Evolutionary conservation across 352 stramenopile species (phyloP).

Genomic region (Globisporangium spiculum): DNA sequence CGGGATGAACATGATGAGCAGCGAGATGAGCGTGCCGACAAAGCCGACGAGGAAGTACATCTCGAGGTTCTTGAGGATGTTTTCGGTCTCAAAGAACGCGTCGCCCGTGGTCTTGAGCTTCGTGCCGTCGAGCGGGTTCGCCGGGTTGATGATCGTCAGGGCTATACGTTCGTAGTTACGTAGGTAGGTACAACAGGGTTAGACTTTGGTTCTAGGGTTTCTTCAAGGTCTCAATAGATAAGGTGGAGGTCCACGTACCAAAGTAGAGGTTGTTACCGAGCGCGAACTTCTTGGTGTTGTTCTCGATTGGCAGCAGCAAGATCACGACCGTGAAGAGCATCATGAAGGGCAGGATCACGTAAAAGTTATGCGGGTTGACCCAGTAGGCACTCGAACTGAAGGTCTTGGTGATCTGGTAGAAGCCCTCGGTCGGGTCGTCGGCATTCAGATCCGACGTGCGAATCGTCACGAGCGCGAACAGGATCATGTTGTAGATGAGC

Average conservation of each 20-base stretch:
- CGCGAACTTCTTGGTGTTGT: slow-evolving; percentile 86
- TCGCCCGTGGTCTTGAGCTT: slow-evolving; percentile 52
- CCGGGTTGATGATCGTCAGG: slow-evolving; percentile 72
- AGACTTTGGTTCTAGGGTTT: neutral
- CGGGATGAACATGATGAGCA: slow-evolving; percentile 72
- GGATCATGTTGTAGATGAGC: slow-evolving; percentile 73
- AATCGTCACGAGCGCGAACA: slow-evolving; percentile 50
- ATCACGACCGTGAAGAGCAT: slow-evolving; percentile 69
- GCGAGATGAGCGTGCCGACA: slow-evolving; percentile 61
- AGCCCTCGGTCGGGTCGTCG: slow-evolving; percentile 38
- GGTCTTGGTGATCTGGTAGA: slow-evolving; percentile 56
- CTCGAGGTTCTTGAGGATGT: slow-evolving; percentile 71
- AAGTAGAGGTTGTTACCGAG: slow-evolving; percentile 85
- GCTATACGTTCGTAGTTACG: slow-evolving; percentile 24
- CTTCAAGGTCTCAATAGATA: too few species aligned
- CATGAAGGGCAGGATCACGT: slow-evolving; percentile 65
- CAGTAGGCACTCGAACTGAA: slow-evolving; percentile 64
- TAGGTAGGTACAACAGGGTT: neutral
- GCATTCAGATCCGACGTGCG: slow-evolving; percentile 33
- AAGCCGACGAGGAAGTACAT: slow-evolving; percentile 80
- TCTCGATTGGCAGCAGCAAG: slow-evolving; percentile 64
- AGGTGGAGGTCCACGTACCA: slow-evolving; percentile 28
- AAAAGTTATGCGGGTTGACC: slow-evolving; percentile 77
- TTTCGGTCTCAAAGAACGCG: slow-evolving; percentile 47
- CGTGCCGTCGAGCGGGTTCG: slow-evolving; percentile 40